Base-by-base conservation (phyloP, 2,329 filamentous ascomycete species). In the Aspergillus pseudoterreus region DNA sequence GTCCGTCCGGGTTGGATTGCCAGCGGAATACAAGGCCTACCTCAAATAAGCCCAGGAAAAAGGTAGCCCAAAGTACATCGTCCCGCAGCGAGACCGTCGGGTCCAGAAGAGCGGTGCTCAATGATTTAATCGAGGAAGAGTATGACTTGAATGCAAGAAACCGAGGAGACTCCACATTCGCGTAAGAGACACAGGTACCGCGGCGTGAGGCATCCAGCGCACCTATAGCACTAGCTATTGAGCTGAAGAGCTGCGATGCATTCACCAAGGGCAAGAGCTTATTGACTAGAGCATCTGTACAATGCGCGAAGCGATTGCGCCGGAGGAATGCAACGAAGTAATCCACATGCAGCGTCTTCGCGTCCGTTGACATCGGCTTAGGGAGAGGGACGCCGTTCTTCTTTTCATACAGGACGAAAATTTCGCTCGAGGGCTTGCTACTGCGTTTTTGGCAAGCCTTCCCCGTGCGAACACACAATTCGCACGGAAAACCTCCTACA, bases 21-120 rank as follows among this genome's bases (percentile, higher is more conserved):
- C 35, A 36, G 8, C 12, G 12, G 12, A 43, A 43, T 4, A 43
- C 2, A 43, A 10, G 2, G 2, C 3, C 11, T 42, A 50, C 48
- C 43, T 50, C 48, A 22, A 50, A 50, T 12, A 50, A 22, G 11
- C 48, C 48, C 17, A 50, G 17, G 35, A 50, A 41, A 35, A 50
- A 50, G 4, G 35, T 50, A 6, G 17, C 48, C 48, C 48, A 50
- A 21, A 50, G 48, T 6, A 50, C 48, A 21, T 46, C 48, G 17
- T 50, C 43, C 17, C 43, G 35, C 4, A 32, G 33, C 6, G 43
- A 24, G 15, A 45, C 36, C n/a, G 39, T 32, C 4, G 11, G 21
- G 21, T 30, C 39, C 22, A 17, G 5, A 9, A 43, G 10, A 21
- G 39, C 39, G 17, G 10, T 35, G 15, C 41, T 38, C 38, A 49